A percentile compares a stretch with the other conserved stretches of the same genome.
phyloP scores from a whole-genome alignment of 768 basidiomycete species.

The Rhizopogon vulgaris region DNA sequence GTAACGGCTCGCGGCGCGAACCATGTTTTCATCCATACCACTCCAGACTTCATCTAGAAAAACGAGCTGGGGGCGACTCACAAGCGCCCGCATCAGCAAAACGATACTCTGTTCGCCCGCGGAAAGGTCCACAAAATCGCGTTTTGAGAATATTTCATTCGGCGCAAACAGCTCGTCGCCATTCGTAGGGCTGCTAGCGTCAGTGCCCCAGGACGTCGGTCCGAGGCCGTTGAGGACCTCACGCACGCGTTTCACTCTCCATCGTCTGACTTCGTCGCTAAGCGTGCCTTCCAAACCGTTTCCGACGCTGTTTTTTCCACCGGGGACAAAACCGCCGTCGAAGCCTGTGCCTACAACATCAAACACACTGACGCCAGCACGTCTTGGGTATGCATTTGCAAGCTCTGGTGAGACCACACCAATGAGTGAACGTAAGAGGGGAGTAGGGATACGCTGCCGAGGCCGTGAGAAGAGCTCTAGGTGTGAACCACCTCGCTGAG shows the following conservation, averaged over 20 bases:
- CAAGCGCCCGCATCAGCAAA: slow-evolving; percentile 81
- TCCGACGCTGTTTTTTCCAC: slow-evolving; percentile 39
- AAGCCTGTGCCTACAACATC: slow-evolving; percentile 87
- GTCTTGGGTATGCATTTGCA: slow-evolving; percentile 83
- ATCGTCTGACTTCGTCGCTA: slow-evolving; percentile 25
- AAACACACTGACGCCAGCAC: slow-evolving; percentile 59
- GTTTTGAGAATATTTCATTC: slow-evolving; percentile 39
- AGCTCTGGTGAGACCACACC: slow-evolving; percentile 88
- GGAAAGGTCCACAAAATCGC: slow-evolving; percentile 57
- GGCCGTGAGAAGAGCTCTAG: slow-evolving; percentile 58
- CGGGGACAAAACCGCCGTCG: slow-evolving; percentile 71
- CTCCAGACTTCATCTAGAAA: slow-evolving; percentile 91
- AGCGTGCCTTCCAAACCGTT: slow-evolving; percentile 34
- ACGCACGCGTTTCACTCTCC: slow-evolving; percentile 40
- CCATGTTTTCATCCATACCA: slow-evolving; percentile 83
- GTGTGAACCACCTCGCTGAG: slow-evolving; percentile 41
- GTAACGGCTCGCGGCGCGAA: slow-evolving; percentile 56
- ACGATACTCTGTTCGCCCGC: slow-evolving; percentile 76
- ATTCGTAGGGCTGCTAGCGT: background rate
- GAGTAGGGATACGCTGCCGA: slow-evolving; percentile 62
- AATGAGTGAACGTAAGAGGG: slow-evolving; percentile 56
- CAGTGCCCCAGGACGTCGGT: slow-evolving; percentile 42
- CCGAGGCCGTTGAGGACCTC: slow-evolving; percentile 63
- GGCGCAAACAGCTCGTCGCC: background rate
- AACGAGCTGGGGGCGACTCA: slow-evolving; percentile 65